These are phyloP conservation scores for Mallotus japonicus DNA, from an alignment of 441 rosid genomes.

Conservation along the genomic window DNA sequence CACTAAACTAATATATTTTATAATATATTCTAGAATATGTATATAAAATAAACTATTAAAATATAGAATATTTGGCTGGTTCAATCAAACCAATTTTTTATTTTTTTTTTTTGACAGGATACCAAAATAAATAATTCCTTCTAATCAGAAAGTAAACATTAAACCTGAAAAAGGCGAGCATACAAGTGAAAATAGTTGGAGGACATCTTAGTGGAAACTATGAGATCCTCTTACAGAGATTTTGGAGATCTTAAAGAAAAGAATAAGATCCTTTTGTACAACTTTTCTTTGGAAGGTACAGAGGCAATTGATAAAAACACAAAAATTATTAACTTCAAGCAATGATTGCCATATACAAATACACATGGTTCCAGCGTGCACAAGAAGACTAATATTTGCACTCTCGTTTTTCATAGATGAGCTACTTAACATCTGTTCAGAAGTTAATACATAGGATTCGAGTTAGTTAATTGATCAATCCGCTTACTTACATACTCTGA, in stretches of 20 bases:
- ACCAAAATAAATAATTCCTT: too few relatives aligned
- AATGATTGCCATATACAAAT: neutral
- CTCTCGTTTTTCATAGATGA: slow-evolving; percentile 13
- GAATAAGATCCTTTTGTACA: neutral
- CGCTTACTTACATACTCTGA: neutral
- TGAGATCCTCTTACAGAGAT: neutral
- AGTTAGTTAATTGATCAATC: slow-evolving; percentile 14
- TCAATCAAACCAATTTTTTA: too few relatives aligned
- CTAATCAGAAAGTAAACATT: too few relatives aligned
- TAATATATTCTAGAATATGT: too few relatives aligned
- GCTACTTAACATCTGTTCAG: slow-evolving; percentile 25
- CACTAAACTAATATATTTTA: too few relatives aligned
- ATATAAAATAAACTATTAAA: too few relatives aligned
- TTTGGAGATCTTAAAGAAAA: neutral
- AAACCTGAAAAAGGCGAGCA: too few relatives aligned
- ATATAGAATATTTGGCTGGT: too few relatives aligned
- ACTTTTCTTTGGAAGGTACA: neutral
- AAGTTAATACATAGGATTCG: slow-evolving; percentile 20
- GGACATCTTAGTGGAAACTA: too few relatives aligned
- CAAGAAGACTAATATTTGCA: slow-evolving; percentile 12
- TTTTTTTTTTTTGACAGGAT: too few relatives aligned
- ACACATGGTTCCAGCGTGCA: neutral
- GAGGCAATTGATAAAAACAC: too few relatives aligned
- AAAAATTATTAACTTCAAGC: neutral
- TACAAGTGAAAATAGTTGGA: too few relatives aligned